Base-by-base conservation (phyloP, 2,329 filamentous ascomycete genomes). In the Hirsutella minnesotensis region DNA sequence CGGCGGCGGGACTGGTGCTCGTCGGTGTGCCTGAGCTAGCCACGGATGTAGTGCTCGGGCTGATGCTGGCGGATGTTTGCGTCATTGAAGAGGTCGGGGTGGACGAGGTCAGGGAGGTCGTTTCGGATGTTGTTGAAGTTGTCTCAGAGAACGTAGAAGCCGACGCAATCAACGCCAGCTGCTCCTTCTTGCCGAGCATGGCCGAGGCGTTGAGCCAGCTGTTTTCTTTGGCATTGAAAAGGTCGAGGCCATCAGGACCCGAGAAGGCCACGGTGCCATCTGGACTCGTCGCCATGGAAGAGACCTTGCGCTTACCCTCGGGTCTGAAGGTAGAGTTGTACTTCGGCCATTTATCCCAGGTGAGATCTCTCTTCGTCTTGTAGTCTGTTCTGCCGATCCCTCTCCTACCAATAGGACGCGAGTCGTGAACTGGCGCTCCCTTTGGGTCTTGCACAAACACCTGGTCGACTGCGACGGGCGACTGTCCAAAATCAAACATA, bases 241-340 rank as follows among this genome's bases (percentile, higher is more conserved):
- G 77, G 49, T 74, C 77, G 5, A 96, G 56, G 46, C 84, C 73
- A 2, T 81, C 65, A 5, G 67, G 61, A 51, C 88, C 86, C n/a
- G 82, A 79, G 46, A 94, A 78, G 13, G 92, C 83, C 2, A 90
- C 76, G 49, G 81, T 64, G 3, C 83, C 85, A 48, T 75, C 63
- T 1, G 71, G 54, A 46, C 77, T 79, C 51, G 81, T 74, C 0
- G 88, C 84, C 15, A 94, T 59, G 0, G 85, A 81, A 55, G 79
- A 94, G 38, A 78, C 75, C n/a, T 69, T 69, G 49, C 88, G 74
- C 5, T 70, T 77, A 9, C 63, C 67, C 2, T 47, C 54, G 0
- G 89, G 84, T 0, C 84, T 89, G 35, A 81, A 62, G 1, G 80
- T 83, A 41, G 67, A 71, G 62, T 95, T 89, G 62, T 95, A 95